A percentile compares a stretch with the other conserved stretches of the same genome.
Conservation (phyloP, 2,329 filamentous ascomycete species). For the Lanzia echinophila region DNA sequence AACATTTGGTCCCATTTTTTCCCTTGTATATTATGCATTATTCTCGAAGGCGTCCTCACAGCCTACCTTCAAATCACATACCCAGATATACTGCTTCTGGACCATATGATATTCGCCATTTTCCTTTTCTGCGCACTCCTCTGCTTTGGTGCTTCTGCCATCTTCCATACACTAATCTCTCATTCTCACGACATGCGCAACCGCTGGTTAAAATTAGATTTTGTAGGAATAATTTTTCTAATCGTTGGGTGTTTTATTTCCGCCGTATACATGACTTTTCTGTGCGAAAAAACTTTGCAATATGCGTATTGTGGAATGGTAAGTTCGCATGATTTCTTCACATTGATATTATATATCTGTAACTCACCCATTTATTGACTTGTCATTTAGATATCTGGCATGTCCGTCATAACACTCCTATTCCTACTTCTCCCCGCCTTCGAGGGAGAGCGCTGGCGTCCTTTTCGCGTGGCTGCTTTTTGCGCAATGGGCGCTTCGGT, state of each 20-base stretch:
- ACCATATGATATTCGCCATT: slow-evolving; percentile 35
- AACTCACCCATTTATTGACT: neutral
- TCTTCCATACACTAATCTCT: slow-evolving; percentile 36
- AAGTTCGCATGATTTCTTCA: slow-evolving; percentile 11
- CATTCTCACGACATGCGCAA: slow-evolving; percentile 33
- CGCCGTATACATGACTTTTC: slow-evolving; percentile 37
- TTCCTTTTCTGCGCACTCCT: slow-evolving; percentile 33
- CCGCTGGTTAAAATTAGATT: slow-evolving; percentile 36
- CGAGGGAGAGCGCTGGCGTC: slow-evolving; percentile 19
- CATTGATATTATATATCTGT: neutral
- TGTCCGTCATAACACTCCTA: slow-evolving; percentile 31
- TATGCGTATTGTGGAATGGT: slow-evolving; percentile 34
- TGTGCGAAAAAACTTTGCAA: slow-evolving; percentile 31
- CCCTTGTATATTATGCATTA: slow-evolving; percentile 34
- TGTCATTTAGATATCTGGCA: slow-evolving; percentile 29
- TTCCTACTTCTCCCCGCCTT: slow-evolving; percentile 24
- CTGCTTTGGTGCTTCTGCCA: slow-evolving; percentile 34
- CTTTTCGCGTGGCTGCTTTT: slow-evolving; percentile 17
- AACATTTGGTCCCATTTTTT: slow-evolving; percentile 42
- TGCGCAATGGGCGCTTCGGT: slow-evolving; percentile 18
- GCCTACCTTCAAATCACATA: slow-evolving; percentile 28
- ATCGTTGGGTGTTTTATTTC: slow-evolving; percentile 35
- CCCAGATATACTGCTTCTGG: slow-evolving; percentile 29
- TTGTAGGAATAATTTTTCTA: slow-evolving; percentile 33
- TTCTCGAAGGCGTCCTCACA: slow-evolving; percentile 28